These are phyloP conservation scores for Penicillium olsonii DNA, from an alignment of 2,329 filamentous ascomycete species.

Conservation along the genomic window DNA sequence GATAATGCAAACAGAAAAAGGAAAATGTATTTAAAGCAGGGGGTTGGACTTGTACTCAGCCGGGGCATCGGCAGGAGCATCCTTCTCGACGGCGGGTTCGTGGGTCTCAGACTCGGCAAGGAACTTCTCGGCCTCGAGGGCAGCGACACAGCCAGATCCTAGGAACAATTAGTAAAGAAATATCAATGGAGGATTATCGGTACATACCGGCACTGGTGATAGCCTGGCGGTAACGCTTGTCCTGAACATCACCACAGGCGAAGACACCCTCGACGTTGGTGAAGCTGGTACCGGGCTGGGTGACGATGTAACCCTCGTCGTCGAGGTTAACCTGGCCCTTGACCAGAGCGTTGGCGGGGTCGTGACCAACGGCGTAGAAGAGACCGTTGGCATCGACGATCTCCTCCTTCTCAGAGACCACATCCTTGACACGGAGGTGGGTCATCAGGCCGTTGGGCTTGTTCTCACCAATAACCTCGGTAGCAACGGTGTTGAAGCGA, in stretches of 20 bases:
- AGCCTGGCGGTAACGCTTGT: slow-evolving; percentile 96
- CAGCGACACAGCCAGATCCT: slow-evolving; percentile 94
- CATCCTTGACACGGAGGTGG: slow-evolving; percentile 80
- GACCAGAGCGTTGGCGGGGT: slow-evolving; percentile 86
- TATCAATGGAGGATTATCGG: background rate
- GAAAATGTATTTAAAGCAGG: slow-evolving; percentile 53
- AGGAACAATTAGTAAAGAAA: slow-evolving; percentile 22
- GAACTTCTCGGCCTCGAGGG: slow-evolving; percentile 93
- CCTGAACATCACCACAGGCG: slow-evolving; percentile 95
- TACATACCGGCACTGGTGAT: slow-evolving; percentile 91
- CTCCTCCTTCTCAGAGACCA: slow-evolving; percentile 72
- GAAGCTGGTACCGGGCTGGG: slow-evolving; percentile 81
- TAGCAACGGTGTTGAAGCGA: slow-evolving; percentile 77
- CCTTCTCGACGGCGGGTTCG: slow-evolving; percentile 48
- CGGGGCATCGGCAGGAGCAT: slow-evolving; percentile 34
- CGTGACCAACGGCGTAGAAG: slow-evolving; percentile 97
- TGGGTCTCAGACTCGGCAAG: slow-evolving; percentile 72
- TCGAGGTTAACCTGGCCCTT: slow-evolving; percentile 89
- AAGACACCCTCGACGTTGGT: slow-evolving; percentile 92
- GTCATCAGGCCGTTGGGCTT: slow-evolving; percentile 78
- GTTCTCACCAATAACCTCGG: slow-evolving; percentile 81
- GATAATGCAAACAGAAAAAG: slow-evolving; percentile 1
- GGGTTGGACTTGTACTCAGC: slow-evolving; percentile 65
- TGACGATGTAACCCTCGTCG: slow-evolving; percentile 86
- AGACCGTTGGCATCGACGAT: slow-evolving; percentile 87